phyloP scores from a whole-genome alignment of 164 flowering plant species.

The Annona cherimola region DNA sequence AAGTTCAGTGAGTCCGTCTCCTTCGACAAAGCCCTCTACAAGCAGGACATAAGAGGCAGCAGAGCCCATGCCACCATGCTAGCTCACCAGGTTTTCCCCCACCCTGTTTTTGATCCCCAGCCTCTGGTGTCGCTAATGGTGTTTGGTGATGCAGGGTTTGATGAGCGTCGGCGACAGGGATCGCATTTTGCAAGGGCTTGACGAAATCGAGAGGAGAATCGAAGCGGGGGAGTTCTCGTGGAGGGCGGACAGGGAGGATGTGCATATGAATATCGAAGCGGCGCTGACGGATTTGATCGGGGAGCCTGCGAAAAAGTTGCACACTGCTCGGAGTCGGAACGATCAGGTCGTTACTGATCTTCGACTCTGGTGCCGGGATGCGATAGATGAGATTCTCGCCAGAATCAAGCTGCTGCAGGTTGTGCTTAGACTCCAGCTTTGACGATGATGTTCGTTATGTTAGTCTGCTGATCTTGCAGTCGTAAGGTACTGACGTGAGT shows the following conservation, averaged over 20 bases:
- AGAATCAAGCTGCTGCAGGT: constrained; percentile 68
- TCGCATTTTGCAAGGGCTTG: constrained; percentile 51
- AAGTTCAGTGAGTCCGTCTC: constrained; percentile 94
- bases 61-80: constrained; percentile 96
- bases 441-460: not conserved
- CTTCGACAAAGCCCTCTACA: constrained; percentile 74
- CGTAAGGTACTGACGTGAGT: too few relatives aligned
- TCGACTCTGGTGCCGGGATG: constrained; percentile 96
- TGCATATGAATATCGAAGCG: constrained; percentile 99
- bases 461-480: too few relatives aligned
- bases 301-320: constrained; percentile 98
- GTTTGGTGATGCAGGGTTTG: constrained; percentile 44
- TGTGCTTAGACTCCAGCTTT: not conserved
- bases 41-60: constrained; percentile 89
- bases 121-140: too few relatives aligned
- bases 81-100: constrained; percentile 58
- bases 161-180: constrained; percentile 50
- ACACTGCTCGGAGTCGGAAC: constrained; percentile 93
- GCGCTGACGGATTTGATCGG: constrained; percentile 91
- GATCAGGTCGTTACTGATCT: constrained; percentile 95
- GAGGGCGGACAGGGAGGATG: constrained; percentile 96
- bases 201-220: constrained; percentile 68
- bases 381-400: constrained; percentile 58
- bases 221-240: constrained; percentile 77
- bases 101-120: not conserved